These are phyloP conservation scores for Globisporangium echinulatum DNA, from an alignment of 352 stramenopile genomes.

Conservation along the genomic window DNA sequence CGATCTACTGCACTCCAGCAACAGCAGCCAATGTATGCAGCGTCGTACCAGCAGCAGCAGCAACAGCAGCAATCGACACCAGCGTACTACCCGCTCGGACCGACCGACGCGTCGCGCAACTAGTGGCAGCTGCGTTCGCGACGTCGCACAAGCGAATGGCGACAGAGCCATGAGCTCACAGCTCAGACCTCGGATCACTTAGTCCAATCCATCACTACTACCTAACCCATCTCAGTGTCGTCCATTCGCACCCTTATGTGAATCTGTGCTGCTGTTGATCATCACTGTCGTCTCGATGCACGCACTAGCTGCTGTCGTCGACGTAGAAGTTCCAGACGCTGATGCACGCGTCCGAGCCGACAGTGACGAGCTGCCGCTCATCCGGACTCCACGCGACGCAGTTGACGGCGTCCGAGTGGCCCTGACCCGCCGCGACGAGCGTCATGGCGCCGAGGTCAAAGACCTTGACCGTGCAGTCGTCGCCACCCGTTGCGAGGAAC, in stretches of 20 bases:
- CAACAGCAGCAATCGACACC: neutral
- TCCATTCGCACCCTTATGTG: too few species aligned
- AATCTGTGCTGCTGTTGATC: too few species aligned
- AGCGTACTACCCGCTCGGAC: too few species aligned
- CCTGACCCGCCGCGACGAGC: constrained; percentile 42
- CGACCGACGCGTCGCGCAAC: too few species aligned
- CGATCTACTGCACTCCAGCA: neutral
- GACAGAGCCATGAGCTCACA: too few species aligned
- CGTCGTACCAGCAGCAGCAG: neutral
- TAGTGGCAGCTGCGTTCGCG: too few species aligned
- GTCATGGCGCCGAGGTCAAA: constrained; percentile 43
- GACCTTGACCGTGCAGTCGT: constrained; percentile 84
- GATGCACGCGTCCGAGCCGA: constrained; percentile 85
- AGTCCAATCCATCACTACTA: too few species aligned
- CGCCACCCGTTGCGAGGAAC: constrained; percentile 72
- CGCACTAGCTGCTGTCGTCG: constrained; percentile 10
- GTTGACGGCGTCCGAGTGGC: constrained; percentile 72
- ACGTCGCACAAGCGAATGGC: too few species aligned
- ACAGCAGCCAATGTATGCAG: neutral
- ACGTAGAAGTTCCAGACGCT: constrained; percentile 90
- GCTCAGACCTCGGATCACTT: too few species aligned
- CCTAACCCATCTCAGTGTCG: too few species aligned
- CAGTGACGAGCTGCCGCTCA: constrained; percentile 88
- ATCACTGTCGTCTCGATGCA: too few species aligned
- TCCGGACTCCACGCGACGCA: constrained; percentile 84